Base-by-base conservation (phyloP, 225 moss, liverwort and hornwort genomes). In the Marchantia polymorpha region DNA sequence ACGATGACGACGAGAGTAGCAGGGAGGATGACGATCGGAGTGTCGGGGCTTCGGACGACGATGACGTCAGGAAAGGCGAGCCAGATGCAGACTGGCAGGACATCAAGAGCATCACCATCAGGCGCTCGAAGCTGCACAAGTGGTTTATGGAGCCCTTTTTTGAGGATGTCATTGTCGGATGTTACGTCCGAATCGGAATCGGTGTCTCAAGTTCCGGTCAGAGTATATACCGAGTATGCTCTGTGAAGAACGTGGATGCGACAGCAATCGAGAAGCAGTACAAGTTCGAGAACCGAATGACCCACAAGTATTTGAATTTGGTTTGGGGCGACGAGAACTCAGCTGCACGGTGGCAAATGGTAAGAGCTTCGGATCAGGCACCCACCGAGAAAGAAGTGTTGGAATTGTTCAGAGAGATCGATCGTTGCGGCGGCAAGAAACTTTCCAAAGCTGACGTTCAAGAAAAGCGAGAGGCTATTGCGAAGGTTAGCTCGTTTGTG, bases 71-170 rank as follows among this genome's bases (percentile, higher is more conserved):
- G 63, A 92, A 90, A 83, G 87, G 83, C 75, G 93, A 91, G 76
- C 89, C 87, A 26, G 77, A 86, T 29, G 95, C 99, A 30, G 67
- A 75, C 27, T 89, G 83, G 76, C 87, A 92, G 0, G 95, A 99
- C 56, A 93, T 99, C 27, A 89, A 87, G 81, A 80, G 86, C 53
- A 95, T 99, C 50, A 94, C 95, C 52, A 95, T 99, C 19, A 91
- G 95, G 60, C 95, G 99, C 67, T 90, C 95, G 75, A 95, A 92
- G 91, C 91, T 99, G 71, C 91, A 91, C 14, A 99, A 99, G 85
- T 99, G 99, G 99, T 99, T 99, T 25, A 95, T 95, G 93, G 99
- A 99, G 71, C 99, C 99, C 30, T 99, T 99, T 69, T 99, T 99
- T 66, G 92, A 92, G 70, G 92, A 92, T 8, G 88, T 88, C 27